phyloP scores from a whole-genome alignment of 2,329 filamentous ascomycete species.

The Fusarium sp. region DNA sequence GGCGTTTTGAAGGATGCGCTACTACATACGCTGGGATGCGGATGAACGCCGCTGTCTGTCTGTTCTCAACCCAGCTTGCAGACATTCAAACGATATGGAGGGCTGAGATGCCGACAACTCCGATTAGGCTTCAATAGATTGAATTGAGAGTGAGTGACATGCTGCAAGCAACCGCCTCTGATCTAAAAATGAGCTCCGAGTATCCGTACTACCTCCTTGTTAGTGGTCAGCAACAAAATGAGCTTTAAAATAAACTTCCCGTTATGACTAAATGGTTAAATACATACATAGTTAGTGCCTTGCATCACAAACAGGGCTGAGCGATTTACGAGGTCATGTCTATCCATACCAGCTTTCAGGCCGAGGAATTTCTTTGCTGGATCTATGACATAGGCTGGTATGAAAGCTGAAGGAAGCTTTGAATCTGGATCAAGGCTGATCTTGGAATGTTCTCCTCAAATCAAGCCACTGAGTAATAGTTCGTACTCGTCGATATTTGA shows the following conservation, averaged over 20 bases:
- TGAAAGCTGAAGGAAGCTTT: constrained; percentile 9
- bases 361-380: constrained; percentile 27
- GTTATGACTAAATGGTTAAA: constrained; percentile 1
- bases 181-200: constrained; percentile 2
- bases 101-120: constrained; percentile 1
- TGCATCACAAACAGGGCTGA: constrained; percentile 27
- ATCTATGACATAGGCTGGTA: constrained; percentile 20
- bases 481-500: neutral
- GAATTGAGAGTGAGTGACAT: neutral
- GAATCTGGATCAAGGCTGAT: constrained; percentile 3
- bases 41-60: constrained; percentile 9
- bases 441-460: neutral
- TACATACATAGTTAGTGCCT: neutral
- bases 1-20: constrained; percentile 27
- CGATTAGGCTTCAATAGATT: neutral
- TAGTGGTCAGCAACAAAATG: constrained; percentile 2
- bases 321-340: constrained; percentile 11
- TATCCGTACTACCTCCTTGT: neutral
- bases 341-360: constrained; percentile 26
- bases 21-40: neutral
- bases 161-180: neutral
- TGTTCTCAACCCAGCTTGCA: neutral
- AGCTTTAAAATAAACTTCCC: constrained; percentile 29
- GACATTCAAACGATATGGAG: neutral
- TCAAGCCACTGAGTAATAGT: neutral